Percentiles rank a stretch among this genome's conserved stretches.
Evolutionary conservation across 2,329 filamentous ascomycete species (phyloP).

Genomic region (Aspergillus pseudoglaucus): DNA sequence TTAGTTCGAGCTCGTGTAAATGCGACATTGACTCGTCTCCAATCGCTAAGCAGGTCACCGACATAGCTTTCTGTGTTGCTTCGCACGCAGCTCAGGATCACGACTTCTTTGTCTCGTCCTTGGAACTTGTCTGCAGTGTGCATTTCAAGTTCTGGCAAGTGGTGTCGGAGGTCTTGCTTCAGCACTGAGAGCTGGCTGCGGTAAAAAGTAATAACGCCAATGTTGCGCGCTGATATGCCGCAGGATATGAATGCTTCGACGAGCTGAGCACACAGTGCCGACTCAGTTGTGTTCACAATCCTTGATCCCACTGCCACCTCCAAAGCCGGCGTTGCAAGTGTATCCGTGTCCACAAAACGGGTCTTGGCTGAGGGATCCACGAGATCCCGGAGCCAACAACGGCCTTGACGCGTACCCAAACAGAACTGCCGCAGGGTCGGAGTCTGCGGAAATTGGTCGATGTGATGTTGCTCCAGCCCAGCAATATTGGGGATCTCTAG

Average conservation of each 20-base stretch:
- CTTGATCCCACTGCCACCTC: conserved; percentile 69
- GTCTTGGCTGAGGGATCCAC: conserved; percentile 67
- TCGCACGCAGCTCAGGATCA: conserved; percentile 80
- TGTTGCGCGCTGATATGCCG: conserved; percentile 67
- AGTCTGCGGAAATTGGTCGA: conserved; percentile 18
- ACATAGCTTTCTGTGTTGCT: conserved; percentile 76
- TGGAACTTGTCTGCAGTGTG: conserved; percentile 97
- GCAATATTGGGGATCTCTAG: conserved; percentile 62
- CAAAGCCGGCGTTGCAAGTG: conserved; percentile 55
- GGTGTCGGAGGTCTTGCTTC: conserved; percentile 60
- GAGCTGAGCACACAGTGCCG: conserved; percentile 67
- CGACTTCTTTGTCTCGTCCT: conserved; percentile 88
- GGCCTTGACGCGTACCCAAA: conserved; percentile 39
- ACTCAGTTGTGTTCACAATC: conserved; percentile 83
- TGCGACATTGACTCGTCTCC: conserved; percentile 89
- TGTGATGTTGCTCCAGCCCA: conserved; percentile 54
- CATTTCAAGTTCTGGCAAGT: conserved; percentile 68
- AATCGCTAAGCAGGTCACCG: conserved; percentile 87
- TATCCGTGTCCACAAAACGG: conserved; percentile 84
- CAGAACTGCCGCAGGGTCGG: conserved; percentile 46
- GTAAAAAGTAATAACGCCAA: conserved; percentile 96
- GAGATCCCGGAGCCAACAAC: conserved; percentile 72
- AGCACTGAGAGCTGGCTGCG: conserved; percentile 82
- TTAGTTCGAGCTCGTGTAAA: conserved; percentile 92
- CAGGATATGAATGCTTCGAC: conserved; percentile 70